Conservation (phyloP, 768 basidiomycete species). For the Omphalotus guepiniiformis region DNA sequence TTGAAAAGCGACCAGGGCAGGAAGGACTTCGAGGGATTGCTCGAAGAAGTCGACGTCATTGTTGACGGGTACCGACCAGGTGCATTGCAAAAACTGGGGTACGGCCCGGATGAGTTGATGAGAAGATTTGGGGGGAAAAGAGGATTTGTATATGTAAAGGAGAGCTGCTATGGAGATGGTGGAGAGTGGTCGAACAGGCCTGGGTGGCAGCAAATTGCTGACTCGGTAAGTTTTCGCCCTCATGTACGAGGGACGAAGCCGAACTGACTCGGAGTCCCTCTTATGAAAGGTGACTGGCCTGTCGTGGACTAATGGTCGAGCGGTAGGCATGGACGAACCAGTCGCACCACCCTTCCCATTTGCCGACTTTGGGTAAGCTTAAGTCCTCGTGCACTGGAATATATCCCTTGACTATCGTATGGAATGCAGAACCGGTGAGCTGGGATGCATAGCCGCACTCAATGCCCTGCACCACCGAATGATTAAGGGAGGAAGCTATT, state of each 20-base stretch:
- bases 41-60: conserved; percentile 6
- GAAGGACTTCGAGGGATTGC: conserved; percentile 1
- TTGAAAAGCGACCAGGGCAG: conserved; percentile 6
- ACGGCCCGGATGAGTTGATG: conserved; percentile 2
- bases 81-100: not conserved
- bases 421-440: conserved; percentile 2
- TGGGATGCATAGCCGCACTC: conserved; percentile 6
- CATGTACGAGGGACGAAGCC: not conserved
- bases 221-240: not conserved
- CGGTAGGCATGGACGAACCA: conserved; percentile 6
- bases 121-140: conserved; percentile 3
- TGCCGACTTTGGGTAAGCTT: conserved; percentile 5
- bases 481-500: conserved; percentile 4
- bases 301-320: conserved; percentile 3
- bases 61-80: conserved; percentile 6
- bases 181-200: conserved; percentile 6
- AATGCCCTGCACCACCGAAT: conserved; percentile 5
- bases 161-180: conserved; percentile 7
- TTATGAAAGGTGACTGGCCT: conserved; percentile 5
- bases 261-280: not conserved
- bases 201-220: conserved; percentile 8
- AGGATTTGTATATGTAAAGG: conserved; percentile 8
- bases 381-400: not conserved
- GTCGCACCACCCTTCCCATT: conserved; percentile 5
- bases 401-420: not conserved